A percentile compares a stretch with the other conserved stretches of the same genome.
Evolutionary conservation across 2,329 filamentous ascomycete species (phyloP).

Genomic region (Cercospora canescens): DNA sequence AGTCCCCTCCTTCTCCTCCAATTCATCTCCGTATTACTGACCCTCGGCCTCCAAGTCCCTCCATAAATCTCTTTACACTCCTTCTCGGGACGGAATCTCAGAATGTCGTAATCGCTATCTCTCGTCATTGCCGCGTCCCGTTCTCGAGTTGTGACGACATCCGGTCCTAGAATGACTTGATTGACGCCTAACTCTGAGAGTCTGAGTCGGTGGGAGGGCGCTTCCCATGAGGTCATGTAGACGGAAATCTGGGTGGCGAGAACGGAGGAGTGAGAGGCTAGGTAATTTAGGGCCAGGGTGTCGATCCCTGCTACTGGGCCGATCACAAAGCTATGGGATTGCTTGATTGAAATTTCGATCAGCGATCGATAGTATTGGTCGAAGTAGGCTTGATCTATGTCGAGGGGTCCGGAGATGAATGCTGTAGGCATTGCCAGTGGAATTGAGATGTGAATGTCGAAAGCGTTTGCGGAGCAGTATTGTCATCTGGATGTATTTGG

Average conservation of each 20-base stretch:
- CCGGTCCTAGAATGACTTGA: neutral
- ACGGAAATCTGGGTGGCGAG: neutral
- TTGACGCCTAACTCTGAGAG: neutral
- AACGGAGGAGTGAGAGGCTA: neutral
- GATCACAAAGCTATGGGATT: constrained; percentile 11
- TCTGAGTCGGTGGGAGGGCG: neutral
- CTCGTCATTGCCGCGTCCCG: constrained; percentile 16
- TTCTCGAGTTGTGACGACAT: constrained; percentile 7
- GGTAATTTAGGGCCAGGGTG: constrained; percentile 14
- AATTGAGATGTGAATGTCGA: no score
- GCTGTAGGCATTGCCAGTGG: neutral
- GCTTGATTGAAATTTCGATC: constrained; percentile 3
- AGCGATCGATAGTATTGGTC: constrained; percentile 9
- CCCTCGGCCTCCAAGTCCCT: constrained; percentile 12
- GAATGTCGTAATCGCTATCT: constrained; percentile 16
- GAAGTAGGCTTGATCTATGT: constrained; percentile 12
- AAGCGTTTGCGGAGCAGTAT: no score
- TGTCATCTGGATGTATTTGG: no score
- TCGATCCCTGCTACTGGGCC: constrained; percentile 16
- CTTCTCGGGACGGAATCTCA: constrained; percentile 15
- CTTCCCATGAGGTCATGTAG: constrained; percentile 12
- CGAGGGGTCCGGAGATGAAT: constrained; percentile 21
- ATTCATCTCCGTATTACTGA: constrained; percentile 20
- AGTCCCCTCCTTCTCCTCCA: constrained; percentile 8
- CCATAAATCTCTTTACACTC: constrained; percentile 14